Evolutionary conservation across 2,329 filamentous ascomycete genomes (phyloP), one percentile per base, ranked within the genome.

Genomic region (Zalaria sp.): DNA sequence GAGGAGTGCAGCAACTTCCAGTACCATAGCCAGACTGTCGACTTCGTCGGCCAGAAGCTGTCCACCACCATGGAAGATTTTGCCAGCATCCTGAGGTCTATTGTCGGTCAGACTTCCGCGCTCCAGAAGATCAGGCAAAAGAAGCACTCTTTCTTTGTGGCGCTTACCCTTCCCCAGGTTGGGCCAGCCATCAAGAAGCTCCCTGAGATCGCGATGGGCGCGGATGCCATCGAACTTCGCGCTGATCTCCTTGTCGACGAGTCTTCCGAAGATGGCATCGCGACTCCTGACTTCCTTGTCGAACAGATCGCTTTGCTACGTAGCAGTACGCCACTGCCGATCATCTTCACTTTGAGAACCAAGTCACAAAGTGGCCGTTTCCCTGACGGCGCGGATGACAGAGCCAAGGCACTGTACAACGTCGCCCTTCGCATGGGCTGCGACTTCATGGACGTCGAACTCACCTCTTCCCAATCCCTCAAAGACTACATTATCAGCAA

Each of bases 291-390:
- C 44, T 93, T 83, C 47, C 74, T 98, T 29, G 77, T 79, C 37
- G 77, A 82, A 26, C 88, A 98, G 54, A 71, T 96, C 34, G 80
- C 88, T 1, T 68, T 87, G 43, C 68, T 98, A 26, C 77, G 89
- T 40, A 78, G 79, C 10, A 69, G 71, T 3, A 79, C 82, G 2
- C 72, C 77, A 27, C 68, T 89, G 37, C 91, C 91, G 1, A 72
- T 98, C 35, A 86, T 98, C 49, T 98, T 93, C 65, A 98, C 91
- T 0, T 69, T 98, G 29, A 78, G 91, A 34, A 95, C 87, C 4
- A 71, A 75, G 49, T 77, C 80, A 25, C 91, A 98, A 63, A 89
- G 89, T 3, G 91, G 91, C 18, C 78, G 75, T 41, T 96, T 94
- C 62, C 83, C 86, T 0, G 86, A 96, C 54, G 66, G 77, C 44